Evolutionary conservation across 2,329 filamentous ascomycete genomes (phyloP).

Genomic region (Aspergillus quadrilineatus): DNA sequence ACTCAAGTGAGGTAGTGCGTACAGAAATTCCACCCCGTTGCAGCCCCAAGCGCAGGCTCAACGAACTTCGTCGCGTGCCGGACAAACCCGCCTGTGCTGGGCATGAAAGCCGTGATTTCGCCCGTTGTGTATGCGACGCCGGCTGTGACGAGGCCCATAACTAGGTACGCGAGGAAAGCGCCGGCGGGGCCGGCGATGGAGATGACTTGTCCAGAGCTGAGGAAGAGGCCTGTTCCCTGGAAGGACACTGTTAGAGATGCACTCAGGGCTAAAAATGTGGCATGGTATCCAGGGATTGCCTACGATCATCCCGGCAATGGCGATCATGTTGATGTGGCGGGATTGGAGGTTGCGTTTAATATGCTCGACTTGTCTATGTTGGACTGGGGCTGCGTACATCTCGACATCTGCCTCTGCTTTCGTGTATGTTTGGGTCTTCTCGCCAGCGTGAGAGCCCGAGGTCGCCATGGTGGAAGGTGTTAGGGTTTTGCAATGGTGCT

Average conservation of each 20-base stretch:
- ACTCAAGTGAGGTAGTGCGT: not conserved
- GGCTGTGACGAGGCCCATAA: constrained; percentile 37
- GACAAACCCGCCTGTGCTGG: constrained; percentile 40
- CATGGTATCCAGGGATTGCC: not conserved
- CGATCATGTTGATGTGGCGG: constrained; percentile 40
- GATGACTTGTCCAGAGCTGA: constrained; percentile 37
- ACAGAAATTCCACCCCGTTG: constrained; percentile 4
- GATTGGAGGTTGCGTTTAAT: not conserved
- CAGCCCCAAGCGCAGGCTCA: not conserved
- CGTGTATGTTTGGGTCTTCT: not conserved
- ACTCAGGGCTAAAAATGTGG: not conserved
- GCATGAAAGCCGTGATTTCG: constrained; percentile 40
- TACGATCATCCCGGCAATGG: constrained; percentile 36
- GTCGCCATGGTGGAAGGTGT: not conserved
- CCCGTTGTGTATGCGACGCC: constrained; percentile 37
- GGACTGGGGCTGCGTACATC: not conserved
- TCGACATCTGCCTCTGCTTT: not conserved
- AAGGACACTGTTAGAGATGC: not conserved
- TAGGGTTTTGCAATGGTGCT: no score
- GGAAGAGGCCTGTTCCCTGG: constrained; percentile 37
- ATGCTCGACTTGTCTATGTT: not conserved
- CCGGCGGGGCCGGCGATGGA: constrained; percentile 33
- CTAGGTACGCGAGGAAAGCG: constrained; percentile 38
- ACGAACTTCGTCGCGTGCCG: constrained; percentile 24
- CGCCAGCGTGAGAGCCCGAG: not conserved